Conservation (phyloP, 257 asterid species). For the Plantago elongata region DNA sequence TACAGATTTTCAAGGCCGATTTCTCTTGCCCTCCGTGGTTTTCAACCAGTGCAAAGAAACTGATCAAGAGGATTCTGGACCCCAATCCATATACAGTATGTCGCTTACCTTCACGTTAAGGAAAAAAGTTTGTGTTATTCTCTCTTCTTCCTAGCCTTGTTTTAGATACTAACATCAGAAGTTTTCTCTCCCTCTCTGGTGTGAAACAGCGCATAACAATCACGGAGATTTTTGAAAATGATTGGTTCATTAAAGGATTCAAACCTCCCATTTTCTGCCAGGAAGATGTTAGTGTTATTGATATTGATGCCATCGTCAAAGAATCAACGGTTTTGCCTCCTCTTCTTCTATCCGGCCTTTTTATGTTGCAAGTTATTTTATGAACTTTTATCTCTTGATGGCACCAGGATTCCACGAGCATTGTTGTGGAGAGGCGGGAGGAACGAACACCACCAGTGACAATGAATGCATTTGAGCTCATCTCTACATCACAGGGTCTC, state of each 20-base stretch:
- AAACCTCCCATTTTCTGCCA: slow-evolving; percentile 49
- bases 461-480: slow-evolving; percentile 70
- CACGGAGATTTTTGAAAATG: slow-evolving; percentile 53
- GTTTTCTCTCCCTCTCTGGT: slow-evolving; percentile 5
- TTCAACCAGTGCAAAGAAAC: slow-evolving; percentile 71
- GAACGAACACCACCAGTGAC: slow-evolving; percentile 40
- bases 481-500: slow-evolving; percentile 68
- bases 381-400: neutral
- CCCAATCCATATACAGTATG: slow-evolving; percentile 60
- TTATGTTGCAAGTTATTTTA: neutral
- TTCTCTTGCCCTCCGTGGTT: slow-evolving; percentile 87
- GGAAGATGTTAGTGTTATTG: slow-evolving; percentile 53
- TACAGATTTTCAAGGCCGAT: slow-evolving; percentile 89
- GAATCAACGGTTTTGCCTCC: slow-evolving; percentile 43
- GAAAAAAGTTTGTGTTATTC: neutral
- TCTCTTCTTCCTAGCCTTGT: neutral
- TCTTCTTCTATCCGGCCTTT: neutral
- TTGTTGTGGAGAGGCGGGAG: slow-evolving; percentile 62
- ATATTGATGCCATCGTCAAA: slow-evolving; percentile 53
- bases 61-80: slow-evolving; percentile 80
- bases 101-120: neutral
- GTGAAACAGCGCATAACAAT: slow-evolving; percentile 51
- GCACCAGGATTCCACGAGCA: slow-evolving; percentile 46
- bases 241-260: slow-evolving; percentile 76
- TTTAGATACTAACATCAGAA: neutral